Percentiles rank a stretch among this genome's conserved stretches.
Conservation (phyloP, 352 stramenopile genomes). For the Phytophthora quininea region DNA sequence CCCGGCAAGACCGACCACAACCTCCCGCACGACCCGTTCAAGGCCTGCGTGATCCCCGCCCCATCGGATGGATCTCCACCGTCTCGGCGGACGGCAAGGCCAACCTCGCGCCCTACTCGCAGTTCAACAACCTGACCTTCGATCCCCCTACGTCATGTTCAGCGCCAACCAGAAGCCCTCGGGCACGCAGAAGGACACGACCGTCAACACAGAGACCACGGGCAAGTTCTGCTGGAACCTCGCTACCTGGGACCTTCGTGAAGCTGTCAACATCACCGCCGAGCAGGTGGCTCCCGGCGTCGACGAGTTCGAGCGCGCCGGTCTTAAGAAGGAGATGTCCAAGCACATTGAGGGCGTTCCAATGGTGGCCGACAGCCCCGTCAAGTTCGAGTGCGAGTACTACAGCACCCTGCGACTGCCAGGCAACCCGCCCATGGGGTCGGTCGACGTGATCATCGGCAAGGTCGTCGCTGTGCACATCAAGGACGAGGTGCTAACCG, state of each 20-base stretch:
- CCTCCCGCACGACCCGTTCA: conserved; percentile 40
- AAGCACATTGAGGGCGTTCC: conserved; percentile 29
- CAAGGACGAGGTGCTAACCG: conserved; percentile 38
- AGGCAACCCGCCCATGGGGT: conserved; percentile 38
- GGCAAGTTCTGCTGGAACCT: conserved; percentile 40
- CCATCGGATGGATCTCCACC: conserved; percentile 41
- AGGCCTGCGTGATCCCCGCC: conserved; percentile 35
- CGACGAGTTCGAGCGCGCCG: conserved; percentile 37
- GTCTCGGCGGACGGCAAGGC: conserved; percentile 24
- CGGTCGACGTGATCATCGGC: conserved; percentile 41
- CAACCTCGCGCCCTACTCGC: conserved; percentile 37
- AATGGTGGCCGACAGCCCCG: conserved; percentile 41
- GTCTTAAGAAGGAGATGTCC: conserved; percentile 35
- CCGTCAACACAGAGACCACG: conserved; percentile 31
- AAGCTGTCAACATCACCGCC: conserved; percentile 37
- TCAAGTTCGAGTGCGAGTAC: conserved; percentile 43
- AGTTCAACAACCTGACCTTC: conserved; percentile 43
- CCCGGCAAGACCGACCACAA: conserved; percentile 39
- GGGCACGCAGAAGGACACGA: conserved; percentile 36
- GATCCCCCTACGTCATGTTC: conserved; percentile 44
- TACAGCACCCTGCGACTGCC: conserved; percentile 41
- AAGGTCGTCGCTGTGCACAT: conserved; percentile 42
- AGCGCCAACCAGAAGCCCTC: conserved; percentile 39
- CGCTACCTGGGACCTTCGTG: conserved; percentile 32
- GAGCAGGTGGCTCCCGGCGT: conserved; percentile 30